Evolutionary conservation across 75 land plant species (phyloP), one percentile per base, ranked within the genome.

Genomic region (Isoetes taiwanensis): DNA sequence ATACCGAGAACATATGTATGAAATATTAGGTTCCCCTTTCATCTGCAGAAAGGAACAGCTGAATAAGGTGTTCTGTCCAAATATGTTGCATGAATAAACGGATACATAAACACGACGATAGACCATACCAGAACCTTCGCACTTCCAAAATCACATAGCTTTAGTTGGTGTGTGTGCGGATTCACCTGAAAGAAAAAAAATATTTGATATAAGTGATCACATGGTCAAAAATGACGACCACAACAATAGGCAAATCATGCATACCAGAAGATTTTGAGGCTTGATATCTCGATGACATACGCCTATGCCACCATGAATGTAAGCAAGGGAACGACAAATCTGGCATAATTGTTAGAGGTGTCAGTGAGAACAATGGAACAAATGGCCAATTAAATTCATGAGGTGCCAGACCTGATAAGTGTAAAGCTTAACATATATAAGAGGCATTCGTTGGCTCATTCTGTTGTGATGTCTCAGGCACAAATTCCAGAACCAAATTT

Each of bases 1-100:
- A 60, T 91, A 90, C 41, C 97, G 79, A 8, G 97, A 90, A 69
- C 97, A 90, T 34, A 90, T 90, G 66, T 90, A 90, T 28, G 97
- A 80, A 32, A 90, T 90, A 54, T 90, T 90, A 54, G 84, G 88
- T 46, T 90, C 97, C 27, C 97, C 97, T 80, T 75, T 90, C 29
- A 90, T 88, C 97, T 90, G 75, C 34, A 57, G n/a, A 54, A 17
- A 35, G 21, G 30, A 54, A 28, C 14, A 37, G 14, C 9, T 37
- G 39, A 14, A 10, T 10, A n/a, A 46, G n/a, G n/a, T n/a, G n/a
- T n/a, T n/a, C n/a, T n/a, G n/a, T n/a, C n/a, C n/a, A n/a, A n/a
- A n/a, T n/a, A n/a, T n/a, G n/a, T n/a, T n/a, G n/a, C n/a, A n/a
- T n/a, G n/a, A n/a, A n/a, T n/a, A n/a, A n/a, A 53, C 2, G 3